These are phyloP conservation scores for Penicillium griseofulvum DNA, from an alignment of 2,329 filamentous ascomycete genomes.

Conservation along the genomic window DNA sequence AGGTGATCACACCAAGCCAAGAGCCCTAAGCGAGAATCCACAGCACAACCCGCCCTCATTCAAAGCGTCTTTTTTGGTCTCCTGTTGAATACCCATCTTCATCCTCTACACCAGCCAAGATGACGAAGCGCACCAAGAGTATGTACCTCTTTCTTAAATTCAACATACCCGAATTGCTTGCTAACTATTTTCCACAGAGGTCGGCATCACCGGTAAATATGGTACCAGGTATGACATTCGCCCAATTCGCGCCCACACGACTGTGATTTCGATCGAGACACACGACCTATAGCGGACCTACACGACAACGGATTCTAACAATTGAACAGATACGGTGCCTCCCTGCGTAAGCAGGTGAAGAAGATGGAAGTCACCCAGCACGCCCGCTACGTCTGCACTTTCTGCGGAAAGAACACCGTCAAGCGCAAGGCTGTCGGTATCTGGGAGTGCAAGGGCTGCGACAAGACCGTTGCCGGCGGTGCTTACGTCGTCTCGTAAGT, in stretches of 20 bases:
- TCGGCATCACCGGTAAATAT: constrained; percentile 98
- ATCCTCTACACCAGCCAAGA: constrained; percentile 58
- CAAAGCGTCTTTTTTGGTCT: constrained; percentile 35
- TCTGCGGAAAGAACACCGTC: constrained; percentile 96
- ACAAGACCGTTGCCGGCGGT: constrained; percentile 89
- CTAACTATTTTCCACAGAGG: constrained; percentile 56
- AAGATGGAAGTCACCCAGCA: constrained; percentile 99
- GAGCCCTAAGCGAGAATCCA: constrained; percentile 44
- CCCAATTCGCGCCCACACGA: constrained; percentile 19
- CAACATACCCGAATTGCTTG: constrained; percentile 13
- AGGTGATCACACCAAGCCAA: constrained; percentile 32
- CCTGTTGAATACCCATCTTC: constrained; percentile 39
- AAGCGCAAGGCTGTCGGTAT: constrained; percentile 89
- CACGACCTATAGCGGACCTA: constrained; percentile 6
- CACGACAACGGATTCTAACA: constrained; percentile 19
- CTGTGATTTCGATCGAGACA: constrained; percentile 17
- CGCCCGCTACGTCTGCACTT: constrained; percentile 95
- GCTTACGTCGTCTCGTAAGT: constrained; percentile 97
- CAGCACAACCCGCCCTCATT: constrained; percentile 31
- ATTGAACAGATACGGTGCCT: constrained; percentile 83
- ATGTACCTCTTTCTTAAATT: constrained; percentile 22
- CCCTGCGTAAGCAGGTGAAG: constrained; percentile 98
- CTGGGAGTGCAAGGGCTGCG: constrained; percentile 95
- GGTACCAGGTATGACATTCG: constrained; percentile 75
- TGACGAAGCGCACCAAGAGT: constrained; percentile 94